Conservation (phyloP, 2,329 filamentous ascomycete species). For the Peltaster fructicola region DNA sequence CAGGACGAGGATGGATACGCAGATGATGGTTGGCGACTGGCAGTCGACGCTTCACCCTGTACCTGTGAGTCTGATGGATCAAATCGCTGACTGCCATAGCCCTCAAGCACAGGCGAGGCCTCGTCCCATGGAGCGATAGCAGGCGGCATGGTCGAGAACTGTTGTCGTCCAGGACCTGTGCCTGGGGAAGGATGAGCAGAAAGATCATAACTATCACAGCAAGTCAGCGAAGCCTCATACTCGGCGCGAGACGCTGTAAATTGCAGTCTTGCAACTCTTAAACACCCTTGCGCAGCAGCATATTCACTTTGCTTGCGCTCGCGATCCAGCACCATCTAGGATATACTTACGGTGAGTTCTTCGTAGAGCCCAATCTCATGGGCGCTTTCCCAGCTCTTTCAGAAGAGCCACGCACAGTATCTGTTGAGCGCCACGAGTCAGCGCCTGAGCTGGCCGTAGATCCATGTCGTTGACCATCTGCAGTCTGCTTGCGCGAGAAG, state of each 20-base stretch:
- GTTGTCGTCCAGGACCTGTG: conserved; percentile 17
- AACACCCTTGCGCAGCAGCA: neutral
- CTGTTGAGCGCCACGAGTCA: conserved; percentile 48
- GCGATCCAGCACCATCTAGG: conserved; percentile 1
- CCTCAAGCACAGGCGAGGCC: conserved; percentile 7
- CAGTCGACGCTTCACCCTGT: conserved; percentile 27
- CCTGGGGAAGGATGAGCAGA: conserved; percentile 27
- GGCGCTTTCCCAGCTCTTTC: conserved; percentile 7
- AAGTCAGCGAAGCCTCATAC: conserved; percentile 10
- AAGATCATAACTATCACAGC: conserved; percentile 23
- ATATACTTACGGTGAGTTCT: conserved; percentile 26
- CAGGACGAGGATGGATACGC: conserved; percentile 35
- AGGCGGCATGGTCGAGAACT: conserved; percentile 28
- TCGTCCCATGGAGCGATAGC: conserved; percentile 36
- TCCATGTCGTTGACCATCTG: conserved; percentile 40
- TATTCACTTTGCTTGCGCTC: conserved; percentile 1
- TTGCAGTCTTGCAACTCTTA: neutral
- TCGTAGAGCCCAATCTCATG: conserved; percentile 26
- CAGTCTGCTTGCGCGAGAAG: conserved; percentile 12
- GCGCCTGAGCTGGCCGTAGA: conserved; percentile 48
- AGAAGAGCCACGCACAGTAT: conserved; percentile 41
- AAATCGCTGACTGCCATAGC: conserved; percentile 22
- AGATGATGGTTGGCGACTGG: conserved; percentile 30
- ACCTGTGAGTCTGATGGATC: conserved; percentile 28
- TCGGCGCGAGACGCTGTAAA: conserved; percentile 1